Evolutionary conservation across 2,329 filamentous ascomycete genomes (phyloP).

Genomic region (Ascochyta viciae-villosae): DNA sequence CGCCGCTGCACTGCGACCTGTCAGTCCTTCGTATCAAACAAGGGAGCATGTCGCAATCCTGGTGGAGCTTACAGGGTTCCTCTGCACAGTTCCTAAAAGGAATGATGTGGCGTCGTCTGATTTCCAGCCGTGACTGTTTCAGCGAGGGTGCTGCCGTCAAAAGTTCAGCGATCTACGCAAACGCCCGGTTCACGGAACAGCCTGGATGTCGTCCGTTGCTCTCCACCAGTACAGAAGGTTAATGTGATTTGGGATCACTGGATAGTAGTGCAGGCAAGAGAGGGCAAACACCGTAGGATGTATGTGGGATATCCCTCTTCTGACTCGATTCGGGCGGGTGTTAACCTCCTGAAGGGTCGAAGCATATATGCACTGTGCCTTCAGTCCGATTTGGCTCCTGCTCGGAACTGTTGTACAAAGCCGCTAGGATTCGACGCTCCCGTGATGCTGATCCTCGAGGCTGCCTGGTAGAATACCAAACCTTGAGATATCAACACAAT

Average conservation of each 20-base stretch:
- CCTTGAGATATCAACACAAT: slow-evolving; percentile 26
- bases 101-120: slow-evolving; percentile 43
- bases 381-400: slow-evolving; percentile 36
- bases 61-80: slow-evolving; percentile 47
- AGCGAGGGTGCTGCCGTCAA: slow-evolving; percentile 38
- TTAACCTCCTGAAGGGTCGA: slow-evolving; percentile 32
- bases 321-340: slow-evolving; percentile 8
- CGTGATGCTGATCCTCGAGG: slow-evolving; percentile 42
- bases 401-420: slow-evolving; percentile 41
- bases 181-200: slow-evolving; percentile 35
- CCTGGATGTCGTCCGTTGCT: slow-evolving; percentile 23
- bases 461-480: slow-evolving; percentile 37
- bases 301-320: neutral
- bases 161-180: slow-evolving; percentile 40
- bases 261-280: neutral
- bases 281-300: neutral
- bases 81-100: slow-evolving; percentile 42
- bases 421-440: slow-evolving; percentile 37
- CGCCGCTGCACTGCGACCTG: slow-evolving; percentile 40
- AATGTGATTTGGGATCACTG: neutral
- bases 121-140: slow-evolving; percentile 44
- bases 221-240: slow-evolving; percentile 14
- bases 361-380: slow-evolving; percentile 48
- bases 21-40: slow-evolving; percentile 40
- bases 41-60: slow-evolving; percentile 38